Conservation (phyloP, 2,329 filamentous ascomycete genomes). For the Colletotrichum somersetense region DNA sequence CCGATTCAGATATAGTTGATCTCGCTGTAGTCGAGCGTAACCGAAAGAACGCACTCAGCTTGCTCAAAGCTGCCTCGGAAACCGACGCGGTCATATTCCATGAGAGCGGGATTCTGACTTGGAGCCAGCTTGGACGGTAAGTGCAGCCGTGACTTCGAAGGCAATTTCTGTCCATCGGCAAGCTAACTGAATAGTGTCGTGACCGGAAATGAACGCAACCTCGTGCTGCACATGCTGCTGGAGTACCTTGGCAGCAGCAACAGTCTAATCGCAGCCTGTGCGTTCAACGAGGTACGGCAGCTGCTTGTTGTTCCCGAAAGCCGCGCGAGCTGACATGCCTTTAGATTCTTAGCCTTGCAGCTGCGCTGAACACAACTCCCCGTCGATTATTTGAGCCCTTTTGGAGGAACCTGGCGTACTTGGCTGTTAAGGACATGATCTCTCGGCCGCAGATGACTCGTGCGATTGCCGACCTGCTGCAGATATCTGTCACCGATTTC, state of each 20-base stretch:
- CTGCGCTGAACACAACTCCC: conserved; percentile 71
- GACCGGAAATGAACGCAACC: conserved; percentile 85
- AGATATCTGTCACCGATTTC: conserved; percentile 80
- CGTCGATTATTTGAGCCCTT: conserved; percentile 84
- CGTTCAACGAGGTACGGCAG: conserved; percentile 79
- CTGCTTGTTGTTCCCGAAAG: conserved; percentile 12
- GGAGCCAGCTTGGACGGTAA: conserved; percentile 84
- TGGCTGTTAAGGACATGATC: conserved; percentile 84
- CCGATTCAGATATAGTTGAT: conserved; percentile 49
- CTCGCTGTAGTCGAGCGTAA: conserved; percentile 69
- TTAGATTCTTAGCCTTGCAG: conserved; percentile 76
- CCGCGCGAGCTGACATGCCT: background rate
- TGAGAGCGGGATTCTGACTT: conserved; percentile 87
- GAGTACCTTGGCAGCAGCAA: conserved; percentile 90
- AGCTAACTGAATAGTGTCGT: conserved; percentile 65
- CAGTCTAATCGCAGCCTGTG: conserved; percentile 81
- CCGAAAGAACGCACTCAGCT: conserved; percentile 75
- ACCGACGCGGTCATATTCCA: conserved; percentile 76
- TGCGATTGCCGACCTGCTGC: conserved; percentile 83
- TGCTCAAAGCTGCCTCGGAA: conserved; percentile 79
- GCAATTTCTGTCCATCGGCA: conserved; percentile 14
- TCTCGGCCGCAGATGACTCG: conserved; percentile 85
- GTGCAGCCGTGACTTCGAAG: conserved; percentile 41
- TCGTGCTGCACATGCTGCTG: conserved; percentile 85
- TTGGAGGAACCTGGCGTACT: conserved; percentile 87